phyloP scores from a whole-genome alignment of 257 asterid genomes.

The Knoxia roxburghii region DNA sequence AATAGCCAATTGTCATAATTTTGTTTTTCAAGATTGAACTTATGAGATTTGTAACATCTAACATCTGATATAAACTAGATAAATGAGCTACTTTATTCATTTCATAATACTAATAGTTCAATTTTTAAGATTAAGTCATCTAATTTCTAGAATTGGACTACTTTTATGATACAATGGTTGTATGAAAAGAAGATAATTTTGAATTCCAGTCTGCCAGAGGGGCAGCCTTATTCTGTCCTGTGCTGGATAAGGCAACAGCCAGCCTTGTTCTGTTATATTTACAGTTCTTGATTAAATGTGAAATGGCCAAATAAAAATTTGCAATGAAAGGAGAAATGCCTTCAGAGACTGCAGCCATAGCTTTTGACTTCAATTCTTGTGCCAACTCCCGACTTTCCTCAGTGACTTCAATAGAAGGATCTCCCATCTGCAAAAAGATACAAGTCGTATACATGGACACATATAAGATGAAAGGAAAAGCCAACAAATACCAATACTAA shows the following conservation, averaged over 20 bases:
- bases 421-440: constrained; percentile 59
- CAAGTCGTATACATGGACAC: not conserved
- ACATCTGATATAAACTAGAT: no score
- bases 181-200: constrained; percentile 1
- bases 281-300: not conserved
- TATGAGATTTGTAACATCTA: no score
- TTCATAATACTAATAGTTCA: no score
- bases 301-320: constrained; percentile 2
- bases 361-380: constrained; percentile 47
- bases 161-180: no score
- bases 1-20: no score
- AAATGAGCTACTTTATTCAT: no score
- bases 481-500: not conserved
- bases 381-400: constrained; percentile 64
- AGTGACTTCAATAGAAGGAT: constrained; percentile 50
- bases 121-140: no score
- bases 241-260: not conserved
- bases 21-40: no score
- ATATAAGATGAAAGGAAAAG: not conserved
- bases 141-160: no score
- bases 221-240: not conserved
- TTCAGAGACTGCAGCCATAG: constrained; percentile 50
- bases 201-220: not conserved
- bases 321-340: constrained; percentile 28
- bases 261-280: not conserved